Evolutionary conservation across 192 early-diverging fungal species (phyloP).

Genomic region (Umbelopsis sp.): DNA sequence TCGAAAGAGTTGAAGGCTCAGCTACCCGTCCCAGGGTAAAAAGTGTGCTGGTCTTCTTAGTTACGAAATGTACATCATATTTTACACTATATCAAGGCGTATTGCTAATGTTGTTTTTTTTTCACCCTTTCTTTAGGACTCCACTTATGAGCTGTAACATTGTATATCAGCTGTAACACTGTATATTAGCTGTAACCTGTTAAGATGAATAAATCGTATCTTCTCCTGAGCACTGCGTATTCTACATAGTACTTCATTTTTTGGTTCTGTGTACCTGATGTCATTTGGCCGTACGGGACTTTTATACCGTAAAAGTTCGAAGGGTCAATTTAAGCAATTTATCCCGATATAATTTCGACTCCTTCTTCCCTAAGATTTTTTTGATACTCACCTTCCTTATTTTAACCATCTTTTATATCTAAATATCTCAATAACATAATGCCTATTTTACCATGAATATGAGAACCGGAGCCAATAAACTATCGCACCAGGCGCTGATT

Average conservation of each 20-base stretch:
- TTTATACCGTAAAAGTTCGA: too few species aligned
- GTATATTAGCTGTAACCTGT: too few species aligned
- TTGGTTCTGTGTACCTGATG: neutral
- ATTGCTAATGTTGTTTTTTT: slow-evolving; percentile 1
- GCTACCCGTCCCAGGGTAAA: neutral
- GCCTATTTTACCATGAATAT: slow-evolving; percentile 16
- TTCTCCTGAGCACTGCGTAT: neutral
- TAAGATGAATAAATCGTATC: neutral
- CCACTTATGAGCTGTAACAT: neutral
- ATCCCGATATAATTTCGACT: neutral
- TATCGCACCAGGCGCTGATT: neutral
- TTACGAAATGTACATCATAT: slow-evolving; percentile 31
- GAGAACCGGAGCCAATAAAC: slow-evolving; percentile 13
- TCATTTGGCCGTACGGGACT: neutral
- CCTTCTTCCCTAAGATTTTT: slow-evolving; percentile 6
- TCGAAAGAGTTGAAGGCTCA: slow-evolving; percentile 39
- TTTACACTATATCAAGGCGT: neutral
- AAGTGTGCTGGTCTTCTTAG: slow-evolving; percentile 33
- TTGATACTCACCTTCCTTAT: slow-evolving; percentile 5
- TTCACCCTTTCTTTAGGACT: slow-evolving; percentile 13
- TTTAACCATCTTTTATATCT: slow-evolving; percentile 2
- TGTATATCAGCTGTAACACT: too few species aligned
- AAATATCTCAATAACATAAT: slow-evolving; percentile 2
- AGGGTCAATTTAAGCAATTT: neutral
- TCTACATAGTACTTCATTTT: neutral